A percentile compares a stretch with the other conserved stretches of the same genome.
Evolutionary conservation across 2,329 filamentous ascomycete species (phyloP).

Genomic region (Neodidymelliopsis sp.): DNA sequence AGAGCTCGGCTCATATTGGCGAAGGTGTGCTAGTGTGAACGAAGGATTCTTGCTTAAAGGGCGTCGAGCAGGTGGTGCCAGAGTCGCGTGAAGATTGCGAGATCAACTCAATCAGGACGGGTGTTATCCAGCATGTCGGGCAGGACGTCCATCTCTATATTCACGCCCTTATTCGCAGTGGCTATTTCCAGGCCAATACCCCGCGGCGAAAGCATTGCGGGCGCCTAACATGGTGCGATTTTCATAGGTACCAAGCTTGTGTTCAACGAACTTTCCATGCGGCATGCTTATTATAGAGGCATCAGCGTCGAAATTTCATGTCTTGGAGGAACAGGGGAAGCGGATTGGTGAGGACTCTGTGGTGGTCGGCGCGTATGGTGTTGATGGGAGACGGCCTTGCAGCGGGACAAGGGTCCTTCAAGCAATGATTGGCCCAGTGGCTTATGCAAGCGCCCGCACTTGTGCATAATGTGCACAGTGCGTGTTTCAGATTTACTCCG

Average conservation of each 20-base stretch:
- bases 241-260: conserved; percentile 19
- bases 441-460: conserved; percentile 37
- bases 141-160: conserved; percentile 45
- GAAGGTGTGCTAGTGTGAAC: conserved; percentile 13
- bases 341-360: conserved; percentile 40
- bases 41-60: conserved; percentile 26
- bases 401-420: conserved; percentile 25
- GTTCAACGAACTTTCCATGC: conserved; percentile 16
- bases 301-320: conserved; percentile 34
- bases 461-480: conserved; percentile 34
- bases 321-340: conserved; percentile 35
- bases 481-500: conserved; percentile 31
- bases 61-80: conserved; percentile 33
- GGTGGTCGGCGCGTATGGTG: conserved; percentile 43
- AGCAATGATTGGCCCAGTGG: conserved; percentile 34
- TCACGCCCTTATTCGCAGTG: conserved; percentile 29
- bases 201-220: conserved; percentile 31
- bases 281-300: conserved; percentile 40
- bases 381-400: conserved; percentile 43
- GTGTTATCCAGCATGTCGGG: conserved; percentile 31
- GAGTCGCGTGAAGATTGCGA: conserved; percentile 38
- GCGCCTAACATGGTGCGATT: conserved; percentile 44
- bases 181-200: conserved; percentile 38
- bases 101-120: conserved; percentile 37
- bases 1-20: conserved; percentile 38